Evolutionary conservation across 768 basidiomycete genomes (phyloP).

Genomic region (Suillus occidentalis): DNA sequence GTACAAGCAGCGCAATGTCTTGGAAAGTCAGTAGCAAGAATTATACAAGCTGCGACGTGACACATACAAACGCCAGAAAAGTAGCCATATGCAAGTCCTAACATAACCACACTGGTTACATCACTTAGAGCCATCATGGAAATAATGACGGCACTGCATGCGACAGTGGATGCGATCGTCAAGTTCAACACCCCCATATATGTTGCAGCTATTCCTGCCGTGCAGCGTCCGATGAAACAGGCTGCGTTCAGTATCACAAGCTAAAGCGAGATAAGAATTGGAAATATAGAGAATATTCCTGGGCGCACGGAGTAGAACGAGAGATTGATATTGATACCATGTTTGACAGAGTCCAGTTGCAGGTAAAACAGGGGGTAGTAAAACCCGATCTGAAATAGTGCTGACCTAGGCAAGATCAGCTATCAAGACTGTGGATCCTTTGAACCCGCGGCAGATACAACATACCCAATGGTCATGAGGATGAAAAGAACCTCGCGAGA

Average conservation of each 20-base stretch:
- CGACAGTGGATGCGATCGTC: constrained; percentile 29
- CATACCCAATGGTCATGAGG: too few relatives aligned
- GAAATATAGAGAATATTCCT: too few relatives aligned
- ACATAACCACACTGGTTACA: constrained; percentile 34
- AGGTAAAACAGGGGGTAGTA: too few relatives aligned
- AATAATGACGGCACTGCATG: constrained; percentile 38
- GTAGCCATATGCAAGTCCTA: constrained; percentile 44
- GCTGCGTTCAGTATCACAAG: constrained; percentile 51
- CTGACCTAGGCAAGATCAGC: too few relatives aligned
- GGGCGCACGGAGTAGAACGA: too few relatives aligned
- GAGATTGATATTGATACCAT: too few relatives aligned
- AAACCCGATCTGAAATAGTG: too few relatives aligned
- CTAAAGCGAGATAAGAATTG: constrained; percentile 20
- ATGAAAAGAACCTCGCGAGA: too few relatives aligned
- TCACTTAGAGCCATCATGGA: constrained; percentile 38
- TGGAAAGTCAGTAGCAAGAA: not conserved
- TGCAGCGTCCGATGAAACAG: constrained; percentile 45
- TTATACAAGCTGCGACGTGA: not conserved
- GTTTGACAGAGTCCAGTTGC: too few relatives aligned
- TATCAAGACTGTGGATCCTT: too few relatives aligned
- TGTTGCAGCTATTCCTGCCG: constrained; percentile 41
- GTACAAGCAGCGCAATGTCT: constrained; percentile 36
- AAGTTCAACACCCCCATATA: constrained; percentile 42
- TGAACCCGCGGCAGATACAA: too few relatives aligned
- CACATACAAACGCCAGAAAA: constrained; percentile 37